Conservation (phyloP, 2,329 filamentous ascomycete species). For the Epichloe scottii region DNA sequence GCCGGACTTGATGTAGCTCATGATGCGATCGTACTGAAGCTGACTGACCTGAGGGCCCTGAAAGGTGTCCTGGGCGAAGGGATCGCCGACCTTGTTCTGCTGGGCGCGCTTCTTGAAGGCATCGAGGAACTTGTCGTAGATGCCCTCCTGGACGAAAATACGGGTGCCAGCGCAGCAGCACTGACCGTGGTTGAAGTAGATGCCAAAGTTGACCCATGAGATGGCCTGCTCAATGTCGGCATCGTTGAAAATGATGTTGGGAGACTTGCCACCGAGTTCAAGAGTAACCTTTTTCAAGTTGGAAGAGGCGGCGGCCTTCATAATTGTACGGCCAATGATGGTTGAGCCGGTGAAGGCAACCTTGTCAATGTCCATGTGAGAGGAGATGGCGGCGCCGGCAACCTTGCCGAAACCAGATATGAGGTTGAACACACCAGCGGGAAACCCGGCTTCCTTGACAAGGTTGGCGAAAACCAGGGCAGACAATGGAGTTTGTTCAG, state of each 20-base stretch:
- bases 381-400: constrained; percentile 62
- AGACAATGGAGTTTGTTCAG: constrained; percentile 64
- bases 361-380: constrained; percentile 75
- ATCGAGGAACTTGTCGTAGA: constrained; percentile 78
- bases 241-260: constrained; percentile 69
- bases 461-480: constrained; percentile 52
- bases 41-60: constrained; percentile 80
- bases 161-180: constrained; percentile 66
- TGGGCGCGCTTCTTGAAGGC: constrained; percentile 66
- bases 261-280: constrained; percentile 69
- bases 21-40: constrained; percentile 79
- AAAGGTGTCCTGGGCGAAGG: constrained; percentile 68
- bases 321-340: constrained; percentile 58
- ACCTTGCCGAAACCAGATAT: constrained; percentile 66
- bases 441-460: constrained; percentile 67
- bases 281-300: constrained; percentile 77
- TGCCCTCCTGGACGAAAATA: constrained; percentile 73
- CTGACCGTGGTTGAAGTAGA: constrained; percentile 54
- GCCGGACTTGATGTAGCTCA: constrained; percentile 62
- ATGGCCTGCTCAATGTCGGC: constrained; percentile 67
- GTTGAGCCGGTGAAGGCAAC: constrained; percentile 74
- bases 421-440: constrained; percentile 64
- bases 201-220: constrained; percentile 63
- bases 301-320: constrained; percentile 66
- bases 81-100: constrained; percentile 71